Base-by-base conservation (phyloP, 2,329 filamentous ascomycete genomes). In the Penicillium sp. region DNA sequence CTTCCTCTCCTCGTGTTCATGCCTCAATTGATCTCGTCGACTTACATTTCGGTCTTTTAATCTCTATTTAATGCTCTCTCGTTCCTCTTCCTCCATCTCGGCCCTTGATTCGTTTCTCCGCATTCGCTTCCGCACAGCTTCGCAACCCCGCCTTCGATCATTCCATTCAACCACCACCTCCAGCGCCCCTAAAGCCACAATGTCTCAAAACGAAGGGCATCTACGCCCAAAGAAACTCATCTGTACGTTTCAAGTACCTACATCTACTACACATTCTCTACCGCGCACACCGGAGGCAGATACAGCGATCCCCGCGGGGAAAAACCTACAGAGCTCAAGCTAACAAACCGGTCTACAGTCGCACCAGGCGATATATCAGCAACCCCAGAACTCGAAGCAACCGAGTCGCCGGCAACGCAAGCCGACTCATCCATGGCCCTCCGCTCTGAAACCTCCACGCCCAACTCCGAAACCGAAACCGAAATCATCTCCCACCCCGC, bases 311-410 rank as follows among this genome's bases (percentile, higher is more conserved):
- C 35, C 49, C 55, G 58, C 48, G 55, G 55, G 27, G 27, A 51
- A 49, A 55, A 53, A 13, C 7, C 33, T 42, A 16, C 35, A 27
- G n/a, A 43, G n/a, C 49, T 45, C 35, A 44, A 52, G n/a, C 60
- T 66, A 48, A 66, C 56, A 31, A 27, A n/a, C 11, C 21, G 31
- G 4, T 19, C 27, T n/a, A 24, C 60, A 78, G 76, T 78, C 54
- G 76, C 76, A 11, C 76, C 76, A 24, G 76, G 76, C n/a, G 76
- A 78, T 55, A 76, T 78, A 57, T 58, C 67, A 55, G 60, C 60
- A 29, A 65, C 56, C 7, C 53, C 64, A 16, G 58, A 61, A 3
- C 37, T 54, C 27, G 59, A 64, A 49, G 54, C 61, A 35, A 56
- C 60, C 13, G 49, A 49, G 26, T 44, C 58, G 22, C 60, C 65